Conservation (phyloP, 2,329 filamentous ascomycete species). For the Grosmannia clavigera region DNA sequence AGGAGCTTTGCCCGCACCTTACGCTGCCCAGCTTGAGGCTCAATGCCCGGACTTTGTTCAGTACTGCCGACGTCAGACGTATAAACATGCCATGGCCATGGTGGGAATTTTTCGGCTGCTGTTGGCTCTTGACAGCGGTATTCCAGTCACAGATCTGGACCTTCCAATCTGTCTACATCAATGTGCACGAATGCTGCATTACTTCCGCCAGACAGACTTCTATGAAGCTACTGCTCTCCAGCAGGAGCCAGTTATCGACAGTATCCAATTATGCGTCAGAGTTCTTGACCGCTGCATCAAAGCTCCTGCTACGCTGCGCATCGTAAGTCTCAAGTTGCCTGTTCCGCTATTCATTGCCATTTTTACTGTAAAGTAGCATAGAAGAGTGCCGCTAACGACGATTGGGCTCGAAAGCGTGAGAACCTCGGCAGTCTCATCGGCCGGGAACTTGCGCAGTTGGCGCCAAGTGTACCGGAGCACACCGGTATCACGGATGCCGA, state of each 20-base stretch:
- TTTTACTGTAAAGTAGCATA: background rate
- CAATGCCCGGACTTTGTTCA: conserved; percentile 30
- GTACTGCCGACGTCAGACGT: conserved; percentile 37
- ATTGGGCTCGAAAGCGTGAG: conserved; percentile 16
- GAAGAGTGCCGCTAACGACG: background rate
- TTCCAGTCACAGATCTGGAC: conserved; percentile 42
- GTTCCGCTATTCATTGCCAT: background rate
- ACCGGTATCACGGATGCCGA: conserved; percentile 10
- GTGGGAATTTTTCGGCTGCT: conserved; percentile 41
- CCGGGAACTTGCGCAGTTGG: conserved; percentile 26
- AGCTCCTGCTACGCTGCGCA: conserved; percentile 36
- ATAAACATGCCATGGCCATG: conserved; percentile 42
- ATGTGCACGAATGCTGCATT: conserved; percentile 39
- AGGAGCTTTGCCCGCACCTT: conserved; percentile 33
- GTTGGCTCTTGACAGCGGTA: conserved; percentile 34
- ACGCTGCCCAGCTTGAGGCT: conserved; percentile 28
- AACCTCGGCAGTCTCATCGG: conserved; percentile 40
- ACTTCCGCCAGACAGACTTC: conserved; percentile 20
- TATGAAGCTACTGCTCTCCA: conserved; percentile 29
- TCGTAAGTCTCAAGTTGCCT: conserved; percentile 20
- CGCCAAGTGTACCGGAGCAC: conserved; percentile 14
- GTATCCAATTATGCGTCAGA: conserved; percentile 36
- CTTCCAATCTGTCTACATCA: conserved; percentile 44
- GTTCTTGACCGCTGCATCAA: conserved; percentile 38
- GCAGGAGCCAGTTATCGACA: conserved; percentile 33